These are phyloP conservation scores for Vanderwaltozyma polyspora DNA, from an alignment of 805 yeast species.

Conservation along the genomic window DNA sequence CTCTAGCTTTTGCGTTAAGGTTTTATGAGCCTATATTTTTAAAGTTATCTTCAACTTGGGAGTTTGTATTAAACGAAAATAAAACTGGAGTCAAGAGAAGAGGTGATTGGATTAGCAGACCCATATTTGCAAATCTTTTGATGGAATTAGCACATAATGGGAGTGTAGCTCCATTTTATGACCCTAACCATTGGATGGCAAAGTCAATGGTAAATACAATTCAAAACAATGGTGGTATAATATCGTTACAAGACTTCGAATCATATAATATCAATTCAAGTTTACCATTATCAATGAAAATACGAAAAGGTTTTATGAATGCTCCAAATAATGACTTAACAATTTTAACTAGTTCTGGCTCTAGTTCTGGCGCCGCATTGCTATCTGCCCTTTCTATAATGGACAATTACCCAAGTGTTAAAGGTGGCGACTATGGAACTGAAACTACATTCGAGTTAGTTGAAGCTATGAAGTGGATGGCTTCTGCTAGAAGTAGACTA, in stretches of 20 bases:
- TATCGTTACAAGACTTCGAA: conserved; percentile 54
- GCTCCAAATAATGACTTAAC: conserved; percentile 32
- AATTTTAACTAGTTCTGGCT: conserved; percentile 54
- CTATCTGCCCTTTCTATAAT: conserved; percentile 62
- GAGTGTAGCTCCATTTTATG: conserved; percentile 66
- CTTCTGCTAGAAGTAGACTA: conserved; percentile 70
- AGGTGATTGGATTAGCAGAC: conserved; percentile 57
- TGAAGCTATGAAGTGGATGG: conserved; percentile 92
- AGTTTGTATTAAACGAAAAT: conserved; percentile 35
- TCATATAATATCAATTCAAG: conserved; percentile 42
- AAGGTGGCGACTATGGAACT: conserved; percentile 37
- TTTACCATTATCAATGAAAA: conserved; percentile 21
- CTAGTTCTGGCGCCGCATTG: conserved; percentile 77
- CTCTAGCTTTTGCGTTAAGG: conserved; percentile 35
- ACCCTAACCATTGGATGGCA: conserved; percentile 69
- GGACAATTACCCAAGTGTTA: conserved; percentile 32
- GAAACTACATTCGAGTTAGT: conserved; percentile 53
- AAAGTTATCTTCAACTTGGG: conserved; percentile 38
- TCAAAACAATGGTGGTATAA: conserved; percentile 52
- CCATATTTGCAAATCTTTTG: conserved; percentile 55
- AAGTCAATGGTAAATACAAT: conserved; percentile 41
- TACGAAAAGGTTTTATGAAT: conserved; percentile 19
- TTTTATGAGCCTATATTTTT: conserved; percentile 27
- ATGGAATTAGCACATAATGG: conserved; percentile 66
- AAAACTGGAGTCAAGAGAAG: conserved; percentile 28